Percentiles rank a stretch among this genome's conserved stretches.
phyloP scores from a whole-genome alignment of 306 rosid genomes.

The Inga leiocalycina region DNA sequence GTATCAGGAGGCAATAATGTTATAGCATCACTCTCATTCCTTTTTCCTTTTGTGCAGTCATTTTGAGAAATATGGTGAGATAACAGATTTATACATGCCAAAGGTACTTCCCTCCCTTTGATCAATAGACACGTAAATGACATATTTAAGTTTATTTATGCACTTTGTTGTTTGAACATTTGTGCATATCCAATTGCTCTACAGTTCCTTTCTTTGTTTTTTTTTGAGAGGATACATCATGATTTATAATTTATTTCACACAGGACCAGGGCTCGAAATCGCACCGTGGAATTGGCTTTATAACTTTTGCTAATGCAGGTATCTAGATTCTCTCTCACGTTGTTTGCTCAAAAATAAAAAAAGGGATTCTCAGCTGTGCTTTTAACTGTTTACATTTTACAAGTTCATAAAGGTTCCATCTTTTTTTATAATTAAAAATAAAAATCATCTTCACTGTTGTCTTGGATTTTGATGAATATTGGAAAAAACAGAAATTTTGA shows the following conservation, averaged over 20 bases:
- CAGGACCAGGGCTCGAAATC: slow-evolving; percentile 92
- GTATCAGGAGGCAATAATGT: slow-evolving; percentile 17
- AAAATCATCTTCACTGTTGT: neutral
- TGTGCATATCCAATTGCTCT: neutral
- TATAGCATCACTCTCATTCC: slow-evolving; percentile 4
- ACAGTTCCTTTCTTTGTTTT: neutral
- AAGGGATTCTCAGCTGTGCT: neutral
- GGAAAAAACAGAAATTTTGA: slow-evolving; percentile 17
- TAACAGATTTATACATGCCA: slow-evolving; percentile 96
- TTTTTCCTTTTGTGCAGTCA: slow-evolving; percentile 62
- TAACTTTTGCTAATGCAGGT: slow-evolving; percentile 96
- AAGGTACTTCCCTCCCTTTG: slow-evolving; percentile 59
- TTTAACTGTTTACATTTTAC: slow-evolving; percentile 25
- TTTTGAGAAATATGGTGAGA: slow-evolving; percentile 98
- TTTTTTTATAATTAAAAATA: neutral
- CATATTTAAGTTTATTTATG: neutral
- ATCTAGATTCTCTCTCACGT: slow-evolving; percentile 7
- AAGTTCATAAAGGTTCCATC: neutral
- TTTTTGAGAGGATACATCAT: neutral
- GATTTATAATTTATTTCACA: slow-evolving; percentile 24
- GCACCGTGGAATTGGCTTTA: slow-evolving; percentile 97
- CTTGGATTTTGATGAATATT: slow-evolving; percentile 14
- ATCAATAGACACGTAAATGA: slow-evolving; percentile 11
- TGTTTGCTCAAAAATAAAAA: neutral
- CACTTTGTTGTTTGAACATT: neutral